phyloP scores from a whole-genome alignment of 805 yeast genomes.

The Wickerhamiella musiphila region DNA sequence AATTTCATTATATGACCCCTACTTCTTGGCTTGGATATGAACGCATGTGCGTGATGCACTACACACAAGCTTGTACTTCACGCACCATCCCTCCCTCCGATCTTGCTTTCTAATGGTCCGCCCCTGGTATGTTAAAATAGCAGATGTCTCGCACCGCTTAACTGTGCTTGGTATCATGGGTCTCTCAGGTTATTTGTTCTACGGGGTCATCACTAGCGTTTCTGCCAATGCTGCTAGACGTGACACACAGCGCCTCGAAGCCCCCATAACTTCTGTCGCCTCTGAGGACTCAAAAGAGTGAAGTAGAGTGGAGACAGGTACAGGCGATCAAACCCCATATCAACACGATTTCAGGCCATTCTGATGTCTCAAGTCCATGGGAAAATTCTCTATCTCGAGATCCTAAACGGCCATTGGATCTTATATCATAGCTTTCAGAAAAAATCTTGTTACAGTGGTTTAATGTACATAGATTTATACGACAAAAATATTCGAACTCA shows the following conservation, averaged over 20 bases:
- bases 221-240: conserved; percentile 1
- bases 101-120: too few relatives aligned
- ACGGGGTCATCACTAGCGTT: conserved; percentile 23
- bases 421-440: too few relatives aligned
- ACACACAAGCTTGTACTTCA: too few relatives aligned
- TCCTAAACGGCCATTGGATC: conserved; percentile 12
- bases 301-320: neutral
- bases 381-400: neutral
- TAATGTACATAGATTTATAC: too few relatives aligned
- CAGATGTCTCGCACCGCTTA: conserved; percentile 56
- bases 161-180: conserved; percentile 55
- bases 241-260: neutral
- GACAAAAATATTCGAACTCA: too few relatives aligned
- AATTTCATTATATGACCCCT: too few relatives aligned
- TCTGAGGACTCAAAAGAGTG: neutral
- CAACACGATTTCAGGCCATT: neutral
- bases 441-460: too few relatives aligned
- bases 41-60: too few relatives aligned
- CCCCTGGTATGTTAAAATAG: conserved; percentile 62
- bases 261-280: too few relatives aligned
- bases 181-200: conserved; percentile 22
- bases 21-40: too few relatives aligned
- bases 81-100: too few relatives aligned
- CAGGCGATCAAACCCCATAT: neutral
- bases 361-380: neutral